Evolutionary conservation across 306 rosid species (phyloP).

Genomic region (Cajanus cajan): DNA sequence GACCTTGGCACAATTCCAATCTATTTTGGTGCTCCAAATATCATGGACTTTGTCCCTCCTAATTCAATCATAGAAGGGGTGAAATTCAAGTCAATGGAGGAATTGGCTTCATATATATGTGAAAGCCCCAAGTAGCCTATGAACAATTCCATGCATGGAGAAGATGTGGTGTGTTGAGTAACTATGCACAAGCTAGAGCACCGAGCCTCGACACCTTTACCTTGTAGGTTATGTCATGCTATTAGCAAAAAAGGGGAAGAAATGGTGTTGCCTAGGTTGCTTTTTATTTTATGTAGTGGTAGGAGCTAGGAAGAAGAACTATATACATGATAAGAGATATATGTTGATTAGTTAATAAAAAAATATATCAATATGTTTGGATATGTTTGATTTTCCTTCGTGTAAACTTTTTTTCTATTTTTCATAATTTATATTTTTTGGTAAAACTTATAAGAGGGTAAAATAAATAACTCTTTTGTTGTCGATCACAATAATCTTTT

Average conservation of each 20-base stretch:
- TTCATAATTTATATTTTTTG: no score
- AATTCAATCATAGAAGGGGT: slow-evolving; percentile 22
- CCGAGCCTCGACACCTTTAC: slow-evolving; percentile 82
- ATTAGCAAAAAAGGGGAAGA: slow-evolving; percentile 86
- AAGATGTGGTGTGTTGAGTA: not conserved
- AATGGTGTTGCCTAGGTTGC: slow-evolving; percentile 44
- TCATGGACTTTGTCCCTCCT: slow-evolving; percentile 47
- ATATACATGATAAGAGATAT: no score
- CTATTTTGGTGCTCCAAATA: slow-evolving; percentile 70
- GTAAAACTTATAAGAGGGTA: no score
- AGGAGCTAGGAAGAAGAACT: no score
- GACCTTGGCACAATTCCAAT: not conserved
- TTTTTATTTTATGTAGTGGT: no score
- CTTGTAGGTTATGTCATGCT: slow-evolving; percentile 78
- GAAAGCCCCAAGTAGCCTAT: not conserved
- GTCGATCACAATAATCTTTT: no score
- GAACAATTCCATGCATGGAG: not conserved
- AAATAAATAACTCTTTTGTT: no score
- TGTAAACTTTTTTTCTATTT: no score
- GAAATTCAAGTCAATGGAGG: not conserved
- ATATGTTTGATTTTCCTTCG: no score
- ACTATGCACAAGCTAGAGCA: not conserved
- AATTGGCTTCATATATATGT: not conserved
- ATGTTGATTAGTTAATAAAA: no score
- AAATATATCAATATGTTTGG: no score